Conservation (phyloP, 2,329 filamentous ascomycete genomes). For the Calonectria naviculata region DNA sequence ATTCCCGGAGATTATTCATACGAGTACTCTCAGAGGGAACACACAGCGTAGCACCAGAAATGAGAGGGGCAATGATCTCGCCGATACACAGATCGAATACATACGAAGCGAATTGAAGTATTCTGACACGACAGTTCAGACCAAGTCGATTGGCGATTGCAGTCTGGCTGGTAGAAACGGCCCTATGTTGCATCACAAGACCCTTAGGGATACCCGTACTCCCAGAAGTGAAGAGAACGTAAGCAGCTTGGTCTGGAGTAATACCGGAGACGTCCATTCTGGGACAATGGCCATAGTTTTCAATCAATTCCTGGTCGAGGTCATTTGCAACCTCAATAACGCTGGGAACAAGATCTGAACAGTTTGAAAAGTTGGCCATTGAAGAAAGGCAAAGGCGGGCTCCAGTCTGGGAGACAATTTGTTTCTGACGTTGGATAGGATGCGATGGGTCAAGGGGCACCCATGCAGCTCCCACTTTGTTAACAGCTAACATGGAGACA, state of each 20-base stretch:
- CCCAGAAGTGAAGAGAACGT: conserved; percentile 66
- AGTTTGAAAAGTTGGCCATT: neutral
- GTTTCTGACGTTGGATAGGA: conserved; percentile 38
- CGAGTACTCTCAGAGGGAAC: conserved; percentile 45
- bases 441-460: conserved; percentile 49
- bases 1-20: conserved; percentile 1
- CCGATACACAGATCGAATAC: conserved; percentile 51
- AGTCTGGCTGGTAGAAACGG: neutral
- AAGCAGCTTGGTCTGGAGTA: conserved; percentile 12
- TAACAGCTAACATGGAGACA: conserved; percentile 45
- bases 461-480: conserved; percentile 46
- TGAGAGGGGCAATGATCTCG: conserved; percentile 51
- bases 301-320: neutral
- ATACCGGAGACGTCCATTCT: neutral
- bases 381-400: neutral
- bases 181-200: conserved; percentile 46
- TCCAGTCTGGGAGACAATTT: neutral
- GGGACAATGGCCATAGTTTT: neutral
- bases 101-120: conserved; percentile 43
- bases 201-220: conserved; percentile 67
- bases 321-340: neutral
- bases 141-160: neutral
- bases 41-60: conserved; percentile 51
- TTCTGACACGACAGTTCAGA: conserved; percentile 1
- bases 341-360: neutral